phyloP scores from a whole-genome alignment of 2,329 filamentous ascomycete species.

The Colletotrichum gigasporum region DNA sequence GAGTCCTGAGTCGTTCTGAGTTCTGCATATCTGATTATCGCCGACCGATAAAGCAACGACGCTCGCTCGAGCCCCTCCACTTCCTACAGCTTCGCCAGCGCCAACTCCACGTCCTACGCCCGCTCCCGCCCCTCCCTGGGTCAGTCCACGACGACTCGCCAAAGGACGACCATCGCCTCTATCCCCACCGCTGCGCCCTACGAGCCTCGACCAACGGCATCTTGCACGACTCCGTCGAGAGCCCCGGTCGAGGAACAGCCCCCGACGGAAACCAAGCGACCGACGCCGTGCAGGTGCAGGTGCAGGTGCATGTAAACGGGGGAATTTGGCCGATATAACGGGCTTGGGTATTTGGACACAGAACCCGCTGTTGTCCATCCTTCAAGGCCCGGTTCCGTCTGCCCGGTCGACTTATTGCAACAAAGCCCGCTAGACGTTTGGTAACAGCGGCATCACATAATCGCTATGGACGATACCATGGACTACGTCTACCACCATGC shows the following conservation, averaged over 20 bases:
- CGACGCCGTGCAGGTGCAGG: conserved; percentile 10
- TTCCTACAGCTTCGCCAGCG: neutral
- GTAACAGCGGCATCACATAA: neutral
- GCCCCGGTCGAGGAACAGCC: neutral
- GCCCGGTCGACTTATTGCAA: too few species aligned
- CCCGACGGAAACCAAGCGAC: conserved; percentile 3
- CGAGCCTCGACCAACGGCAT: neutral
- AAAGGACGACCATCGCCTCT: neutral
- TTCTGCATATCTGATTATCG: conserved; percentile 4
- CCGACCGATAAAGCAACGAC: conserved; percentile 16
- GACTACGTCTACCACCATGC: conserved; percentile 27
- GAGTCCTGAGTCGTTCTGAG: too few species aligned
- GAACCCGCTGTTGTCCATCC: neutral
- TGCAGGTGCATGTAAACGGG: conserved; percentile 4
- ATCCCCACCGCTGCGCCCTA: neutral
- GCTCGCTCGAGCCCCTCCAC: conserved; percentile 4
- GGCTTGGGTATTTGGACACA: neutral
- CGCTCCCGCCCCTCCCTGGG: neutral
- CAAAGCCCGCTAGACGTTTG: too few species aligned
- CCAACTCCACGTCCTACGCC: neutral
- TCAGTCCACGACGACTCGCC: conserved; percentile 9
- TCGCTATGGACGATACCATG: conserved; percentile 26
- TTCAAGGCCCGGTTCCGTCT: neutral
- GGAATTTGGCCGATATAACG: neutral
- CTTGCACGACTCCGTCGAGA: neutral